Evolutionary conservation across 352 stramenopile genomes (phyloP).

Genomic region (Peronosclerospora sorghi): DNA sequence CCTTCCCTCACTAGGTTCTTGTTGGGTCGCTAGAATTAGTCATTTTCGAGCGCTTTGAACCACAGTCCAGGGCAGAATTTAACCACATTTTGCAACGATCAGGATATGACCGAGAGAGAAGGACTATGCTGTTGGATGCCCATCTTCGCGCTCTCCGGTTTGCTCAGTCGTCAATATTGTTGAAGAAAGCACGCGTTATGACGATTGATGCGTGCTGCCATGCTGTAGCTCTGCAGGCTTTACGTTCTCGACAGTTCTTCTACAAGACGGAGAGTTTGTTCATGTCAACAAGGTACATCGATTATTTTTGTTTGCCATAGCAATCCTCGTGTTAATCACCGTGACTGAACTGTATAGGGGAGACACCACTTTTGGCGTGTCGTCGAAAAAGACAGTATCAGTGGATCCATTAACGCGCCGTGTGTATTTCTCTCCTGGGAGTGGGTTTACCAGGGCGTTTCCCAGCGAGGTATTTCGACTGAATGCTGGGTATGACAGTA

Average conservation of each 20-base stretch:
- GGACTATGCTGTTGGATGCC: slow-evolving; percentile 65
- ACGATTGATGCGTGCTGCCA: neutral
- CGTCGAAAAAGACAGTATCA: slow-evolving; percentile 33
- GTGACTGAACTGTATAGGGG: slow-evolving; percentile 22
- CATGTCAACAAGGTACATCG: slow-evolving; percentile 67
- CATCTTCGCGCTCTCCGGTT: slow-evolving; percentile 57
- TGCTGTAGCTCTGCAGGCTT: slow-evolving; percentile 45
- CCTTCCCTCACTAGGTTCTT: slow-evolving; percentile 32
- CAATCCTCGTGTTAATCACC: neutral
- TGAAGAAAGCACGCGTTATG: neutral
- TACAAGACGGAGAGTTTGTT: slow-evolving; percentile 70
- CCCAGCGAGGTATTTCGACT: slow-evolving; percentile 62
- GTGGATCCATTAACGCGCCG: slow-evolving; percentile 28
- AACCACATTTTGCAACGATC: slow-evolving; percentile 42
- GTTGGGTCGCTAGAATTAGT: slow-evolving; percentile 68
- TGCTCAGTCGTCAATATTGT: slow-evolving; percentile 1
- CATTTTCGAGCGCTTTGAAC: slow-evolving; percentile 76
- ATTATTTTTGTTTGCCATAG: neutral
- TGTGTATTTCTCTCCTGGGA: slow-evolving; percentile 79
- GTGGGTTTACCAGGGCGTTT: slow-evolving; percentile 80
- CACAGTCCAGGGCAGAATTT: slow-evolving; percentile 47
- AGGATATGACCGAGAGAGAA: slow-evolving; percentile 49
- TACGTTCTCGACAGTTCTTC: slow-evolving; percentile 59
- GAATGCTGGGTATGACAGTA: slow-evolving; percentile 55
- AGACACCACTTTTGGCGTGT: slow-evolving; percentile 79